Conservation (phyloP, 2,329 filamentous ascomycete species). For the Tolypocladium endophyticum region DNA sequence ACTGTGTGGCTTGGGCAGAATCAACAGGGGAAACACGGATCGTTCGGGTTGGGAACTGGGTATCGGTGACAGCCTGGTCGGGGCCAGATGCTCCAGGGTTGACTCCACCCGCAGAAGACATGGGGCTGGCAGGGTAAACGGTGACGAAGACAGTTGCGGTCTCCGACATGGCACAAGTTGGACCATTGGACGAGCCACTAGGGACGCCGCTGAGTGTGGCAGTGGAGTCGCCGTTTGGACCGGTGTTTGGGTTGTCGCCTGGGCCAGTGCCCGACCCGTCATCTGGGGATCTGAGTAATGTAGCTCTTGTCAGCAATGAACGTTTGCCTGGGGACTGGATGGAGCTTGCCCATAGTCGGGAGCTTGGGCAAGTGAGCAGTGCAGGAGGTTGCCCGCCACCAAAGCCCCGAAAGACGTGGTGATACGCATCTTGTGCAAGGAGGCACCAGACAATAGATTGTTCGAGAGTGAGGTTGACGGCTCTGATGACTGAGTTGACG, state of each 20-base stretch:
- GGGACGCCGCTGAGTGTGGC: conserved; percentile 2
- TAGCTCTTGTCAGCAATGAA: conserved; percentile 3
- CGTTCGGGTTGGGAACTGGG: conserved; percentile 14
- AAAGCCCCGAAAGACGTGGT: conserved; percentile 23
- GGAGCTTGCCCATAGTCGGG: conserved; percentile 21
- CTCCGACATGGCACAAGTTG: conserved; percentile 27
- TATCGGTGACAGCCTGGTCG: conserved; percentile 8
- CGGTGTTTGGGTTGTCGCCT: conserved; percentile 3
- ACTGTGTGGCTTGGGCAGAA: conserved; percentile 5
- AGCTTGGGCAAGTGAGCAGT: conserved; percentile 18
- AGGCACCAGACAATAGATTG: neutral
- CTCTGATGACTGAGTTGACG: conserved; percentile 3
- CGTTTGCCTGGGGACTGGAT: neutral
- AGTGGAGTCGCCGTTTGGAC: conserved; percentile 1
- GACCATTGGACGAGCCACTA: conserved; percentile 2
- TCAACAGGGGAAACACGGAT: conserved; percentile 13
- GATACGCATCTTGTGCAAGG: conserved; percentile 25
- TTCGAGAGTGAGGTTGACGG: neutral
- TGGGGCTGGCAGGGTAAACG: conserved; percentile 23
- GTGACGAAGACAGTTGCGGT: conserved; percentile 39
- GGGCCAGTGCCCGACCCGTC: conserved; percentile 2
- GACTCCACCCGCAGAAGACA: conserved; percentile 3
- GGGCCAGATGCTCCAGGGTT: conserved; percentile 6
- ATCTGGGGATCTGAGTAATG: conserved; percentile 8
- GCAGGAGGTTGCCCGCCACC: conserved; percentile 22